phyloP scores from a whole-genome alignment of 164 flowering plant species.

The Stephania yunnanensis region DNA sequence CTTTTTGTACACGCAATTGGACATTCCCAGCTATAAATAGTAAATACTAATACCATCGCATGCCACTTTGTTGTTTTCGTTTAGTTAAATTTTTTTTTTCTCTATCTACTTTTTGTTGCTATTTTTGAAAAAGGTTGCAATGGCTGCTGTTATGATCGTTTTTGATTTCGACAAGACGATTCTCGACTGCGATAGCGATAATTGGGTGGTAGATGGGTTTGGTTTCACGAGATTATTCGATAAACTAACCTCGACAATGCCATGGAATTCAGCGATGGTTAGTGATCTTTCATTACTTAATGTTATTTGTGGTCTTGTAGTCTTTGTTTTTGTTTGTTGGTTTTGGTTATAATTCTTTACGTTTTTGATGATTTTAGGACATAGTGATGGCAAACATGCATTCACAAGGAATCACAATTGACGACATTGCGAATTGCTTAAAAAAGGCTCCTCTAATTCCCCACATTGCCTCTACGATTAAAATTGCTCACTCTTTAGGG shows the following conservation, averaged over 20 bases:
- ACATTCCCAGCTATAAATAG: no score
- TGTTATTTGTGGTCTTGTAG: not conserved
- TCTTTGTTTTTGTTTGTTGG: not conserved
- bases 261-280: constrained; percentile 84
- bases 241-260: constrained; percentile 48
- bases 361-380: constrained; percentile 18
- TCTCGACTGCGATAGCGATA: constrained; percentile 74
- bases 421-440: constrained; percentile 55
- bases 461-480: constrained; percentile 39
- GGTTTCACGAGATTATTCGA: constrained; percentile 49
- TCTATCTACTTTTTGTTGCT: no score
- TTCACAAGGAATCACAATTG: constrained; percentile 27
- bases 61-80: no score
- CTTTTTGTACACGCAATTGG: no score
- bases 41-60: no score
- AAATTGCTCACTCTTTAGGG: constrained; percentile 57
- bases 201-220: constrained; percentile 63
- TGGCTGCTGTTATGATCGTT: constrained; percentile 46
- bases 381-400: constrained; percentile 31
- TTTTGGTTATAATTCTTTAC: not conserved
- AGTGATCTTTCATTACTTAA: not conserved
- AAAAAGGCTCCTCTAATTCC: constrained; percentile 45
- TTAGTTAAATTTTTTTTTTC: no score
- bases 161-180: constrained; percentile 83
- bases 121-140: not conserved